These are phyloP conservation scores for Pyrenochaeta sp. DNA, from an alignment of 2,329 filamentous ascomycete species.

Conservation along the genomic window DNA sequence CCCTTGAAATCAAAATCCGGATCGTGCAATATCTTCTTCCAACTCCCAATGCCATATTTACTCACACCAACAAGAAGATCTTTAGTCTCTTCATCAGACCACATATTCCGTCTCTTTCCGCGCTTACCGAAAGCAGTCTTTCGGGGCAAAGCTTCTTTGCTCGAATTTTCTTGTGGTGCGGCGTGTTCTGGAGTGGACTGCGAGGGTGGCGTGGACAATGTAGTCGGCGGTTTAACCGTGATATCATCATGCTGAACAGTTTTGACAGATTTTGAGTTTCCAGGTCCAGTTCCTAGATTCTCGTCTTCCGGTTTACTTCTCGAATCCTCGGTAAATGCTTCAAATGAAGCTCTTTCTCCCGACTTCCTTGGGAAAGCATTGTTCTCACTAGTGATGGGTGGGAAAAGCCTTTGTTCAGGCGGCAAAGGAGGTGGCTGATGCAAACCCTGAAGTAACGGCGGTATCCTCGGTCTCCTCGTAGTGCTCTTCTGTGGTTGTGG, in stretches of 20 bases:
- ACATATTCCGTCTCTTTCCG: conserved; percentile 64
- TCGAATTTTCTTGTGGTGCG: background rate
- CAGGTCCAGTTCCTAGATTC: conserved; percentile 4
- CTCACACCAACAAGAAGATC: conserved; percentile 65
- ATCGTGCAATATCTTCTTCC: conserved; percentile 68
- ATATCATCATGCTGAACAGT: background rate
- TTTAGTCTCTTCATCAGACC: conserved; percentile 68
- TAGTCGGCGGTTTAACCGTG: background rate
- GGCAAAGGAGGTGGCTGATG: conserved; percentile 66
- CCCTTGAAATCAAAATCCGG: conserved; percentile 64
- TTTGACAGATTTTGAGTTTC: background rate
- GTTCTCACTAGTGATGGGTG: conserved; percentile 64
- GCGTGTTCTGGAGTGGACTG: background rate
- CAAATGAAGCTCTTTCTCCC: conserved; percentile 20
- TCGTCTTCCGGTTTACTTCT: conserved; percentile 17
- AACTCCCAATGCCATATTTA: conserved; percentile 68
- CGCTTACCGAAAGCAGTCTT: conserved; percentile 41
- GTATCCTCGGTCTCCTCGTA: conserved; percentile 49
- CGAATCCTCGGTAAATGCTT: conserved; percentile 14
- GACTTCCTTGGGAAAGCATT: conserved; percentile 31
- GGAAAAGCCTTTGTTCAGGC: conserved; percentile 64
- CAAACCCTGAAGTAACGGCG: conserved; percentile 64
- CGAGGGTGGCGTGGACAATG: background rate
- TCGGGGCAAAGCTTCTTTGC: conserved; percentile 2
- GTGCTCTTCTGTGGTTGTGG: conserved; percentile 42